Base-by-base conservation (phyloP, 331 rosid genomes). In the Spiraea crenata region DNA sequence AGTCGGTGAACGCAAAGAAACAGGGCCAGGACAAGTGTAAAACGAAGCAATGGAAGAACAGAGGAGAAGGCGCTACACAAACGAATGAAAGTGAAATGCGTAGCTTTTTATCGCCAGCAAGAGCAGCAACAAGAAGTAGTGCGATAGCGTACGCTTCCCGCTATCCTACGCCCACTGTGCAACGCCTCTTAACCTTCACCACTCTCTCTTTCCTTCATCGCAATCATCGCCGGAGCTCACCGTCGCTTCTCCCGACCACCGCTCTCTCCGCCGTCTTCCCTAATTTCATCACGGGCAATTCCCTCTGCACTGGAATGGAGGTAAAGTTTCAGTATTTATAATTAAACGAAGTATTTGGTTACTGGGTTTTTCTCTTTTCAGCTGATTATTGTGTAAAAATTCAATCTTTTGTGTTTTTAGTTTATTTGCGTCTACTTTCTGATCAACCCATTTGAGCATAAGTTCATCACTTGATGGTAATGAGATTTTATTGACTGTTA, bases 231-330 rank as follows among this genome's bases (percentile, higher is more conserved):
- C 73, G 25, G 8, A 47, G 58, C 69, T 4, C 70, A 17, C 6
- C 63, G 42, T 54, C 82, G n/a, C 59, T 51, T 31, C 72, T n/a
- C 35, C 77, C 65, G 2, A 10, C 57, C 40, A 14, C 47, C 55
- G 5, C 73, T 62, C 14, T 63, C 65, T 60, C 72, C 66, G 66
- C 82, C 78, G 60, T 52, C 79, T 80, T 57, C 72, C 87, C 86
- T 73, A 79, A 76, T 80, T 83, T 83, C 79, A 46, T 79, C 80
- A 80, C 95, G 65, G 88, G 92, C 0, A 81, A 85, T 81, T 42
- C 85, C 39, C 81, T 67, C 77, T 82, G 85, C 55, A 69, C 56
- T 68, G 40, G 37, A 69, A 93, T 91, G 97, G 89, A 91, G 96
- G 99, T 93, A 90, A 37, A 39, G 31, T 25, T 25, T 25, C 31